phyloP scores from a whole-genome alignment of 768 basidiomycete species.

The Leccinellum luteum region DNA sequence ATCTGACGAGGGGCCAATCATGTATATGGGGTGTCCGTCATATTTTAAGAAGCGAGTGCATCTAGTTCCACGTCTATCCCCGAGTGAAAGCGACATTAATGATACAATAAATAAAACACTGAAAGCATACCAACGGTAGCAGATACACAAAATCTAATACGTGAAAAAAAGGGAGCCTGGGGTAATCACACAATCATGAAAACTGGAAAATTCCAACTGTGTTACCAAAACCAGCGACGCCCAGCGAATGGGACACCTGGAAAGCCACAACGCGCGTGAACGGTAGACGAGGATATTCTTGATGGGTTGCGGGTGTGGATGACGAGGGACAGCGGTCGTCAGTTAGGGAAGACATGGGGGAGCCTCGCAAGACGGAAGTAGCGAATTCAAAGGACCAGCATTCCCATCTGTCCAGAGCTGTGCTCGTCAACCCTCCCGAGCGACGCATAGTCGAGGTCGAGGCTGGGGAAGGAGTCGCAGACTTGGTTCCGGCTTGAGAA shows the following conservation, averaged over 20 bases:
- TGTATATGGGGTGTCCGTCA: constrained; percentile 13
- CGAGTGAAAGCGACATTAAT: constrained; percentile 7
- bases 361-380: constrained; percentile 45
- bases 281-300: constrained; percentile 57
- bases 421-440: constrained; percentile 49
- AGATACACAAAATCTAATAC: constrained; percentile 18
- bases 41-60: neutral
- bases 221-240: constrained; percentile 76
- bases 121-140: constrained; percentile 8
- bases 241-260: constrained; percentile 45
- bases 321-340: constrained; percentile 14
- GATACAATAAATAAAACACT: constrained; percentile 26
- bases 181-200: constrained; percentile 17
- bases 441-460: constrained; percentile 14
- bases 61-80: neutral
- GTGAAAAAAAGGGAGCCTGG: neutral
- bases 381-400: constrained; percentile 73
- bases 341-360: constrained; percentile 48
- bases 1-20: constrained; percentile 24
- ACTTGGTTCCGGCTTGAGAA: constrained; percentile 31
- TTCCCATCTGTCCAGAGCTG: constrained; percentile 80
- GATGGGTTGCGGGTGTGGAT: constrained; percentile 2
- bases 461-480: constrained; percentile 10
- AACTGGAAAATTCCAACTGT: constrained; percentile 40
- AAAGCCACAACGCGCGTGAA: constrained; percentile 76